Evolutionary conservation across 345 rosid species (phyloP).

Genomic region (Populus nigra): DNA sequence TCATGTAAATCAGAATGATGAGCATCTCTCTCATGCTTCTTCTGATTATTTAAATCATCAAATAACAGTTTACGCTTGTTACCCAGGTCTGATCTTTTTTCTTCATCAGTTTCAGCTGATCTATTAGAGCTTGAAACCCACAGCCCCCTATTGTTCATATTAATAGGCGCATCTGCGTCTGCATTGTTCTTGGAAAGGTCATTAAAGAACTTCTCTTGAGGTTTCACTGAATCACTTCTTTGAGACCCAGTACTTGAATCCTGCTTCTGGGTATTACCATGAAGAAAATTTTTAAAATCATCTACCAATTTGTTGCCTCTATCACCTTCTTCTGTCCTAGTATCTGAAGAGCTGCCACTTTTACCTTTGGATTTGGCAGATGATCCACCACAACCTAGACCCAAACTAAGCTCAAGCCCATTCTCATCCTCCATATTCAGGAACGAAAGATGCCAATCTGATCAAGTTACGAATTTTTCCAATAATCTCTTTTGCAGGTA

Average conservation of each 20-base stretch:
- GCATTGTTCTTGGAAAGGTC: constrained; percentile 57
- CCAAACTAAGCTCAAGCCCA: constrained; percentile 95
- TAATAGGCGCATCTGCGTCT: constrained; percentile 56
- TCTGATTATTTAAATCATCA: constrained; percentile 51
- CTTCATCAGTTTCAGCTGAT: constrained; percentile 56
- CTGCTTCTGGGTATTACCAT: constrained; percentile 48
- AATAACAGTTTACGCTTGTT: constrained; percentile 65
- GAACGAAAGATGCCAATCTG: constrained; percentile 10
- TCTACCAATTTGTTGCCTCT: constrained; percentile 63
- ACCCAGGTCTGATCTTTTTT: constrained; percentile 44
- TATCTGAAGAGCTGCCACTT: constrained; percentile 51
- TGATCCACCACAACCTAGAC: constrained; percentile 84
- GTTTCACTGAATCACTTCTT: constrained; percentile 57
- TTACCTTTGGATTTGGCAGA: constrained; percentile 66
- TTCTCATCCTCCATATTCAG: constrained; percentile 75
- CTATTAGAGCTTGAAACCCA: constrained; percentile 48
- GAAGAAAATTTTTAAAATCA: constrained; percentile 74
- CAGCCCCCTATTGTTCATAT: constrained; percentile 43
- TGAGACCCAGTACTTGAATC: constrained; percentile 61
- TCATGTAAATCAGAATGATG: constrained; percentile 50
- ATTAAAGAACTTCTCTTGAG: constrained; percentile 77
- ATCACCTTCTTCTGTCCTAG: constrained; percentile 58
- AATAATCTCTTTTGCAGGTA: background rate
- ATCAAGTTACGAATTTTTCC: background rate
- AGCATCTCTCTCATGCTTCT: constrained; percentile 58